Conservation (phyloP, 179 eudicot genomes). For the Silene vulgaris region DNA sequence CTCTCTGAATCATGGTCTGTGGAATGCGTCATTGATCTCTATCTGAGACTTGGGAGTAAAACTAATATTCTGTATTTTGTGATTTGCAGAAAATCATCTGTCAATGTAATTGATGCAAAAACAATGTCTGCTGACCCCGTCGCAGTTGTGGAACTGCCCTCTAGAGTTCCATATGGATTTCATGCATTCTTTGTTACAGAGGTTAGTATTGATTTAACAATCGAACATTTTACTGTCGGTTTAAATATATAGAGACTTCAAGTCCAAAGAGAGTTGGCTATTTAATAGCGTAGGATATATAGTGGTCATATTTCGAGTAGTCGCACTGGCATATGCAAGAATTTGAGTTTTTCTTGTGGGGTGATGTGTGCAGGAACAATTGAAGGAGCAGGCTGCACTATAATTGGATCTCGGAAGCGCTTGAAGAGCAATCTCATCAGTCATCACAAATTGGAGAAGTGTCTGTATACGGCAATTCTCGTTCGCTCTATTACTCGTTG, state of each 20-base stretch:
- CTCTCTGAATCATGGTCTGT: neutral
- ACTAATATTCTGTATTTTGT: neutral
- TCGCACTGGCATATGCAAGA: neutral
- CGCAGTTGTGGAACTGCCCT: slow-evolving; percentile 76
- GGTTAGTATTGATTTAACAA: slow-evolving; percentile 37
- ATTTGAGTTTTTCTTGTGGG: neutral
- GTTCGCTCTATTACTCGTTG: neutral
- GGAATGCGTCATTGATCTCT: neutral
- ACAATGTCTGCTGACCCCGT: slow-evolving; percentile 93
- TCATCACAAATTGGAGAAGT: neutral
- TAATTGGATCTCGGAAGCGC: neutral
- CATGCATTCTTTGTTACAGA: slow-evolving; percentile 92
- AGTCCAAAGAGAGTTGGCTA: neutral
- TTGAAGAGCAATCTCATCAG: neutral
- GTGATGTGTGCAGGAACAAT: slow-evolving; percentile 55
- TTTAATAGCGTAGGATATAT: neutral
- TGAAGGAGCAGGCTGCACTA: slow-evolving; percentile 50
- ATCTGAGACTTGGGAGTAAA: neutral
- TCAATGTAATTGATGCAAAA: slow-evolving; percentile 79
- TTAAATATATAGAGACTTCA: neutral
- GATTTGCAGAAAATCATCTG: slow-evolving; percentile 63
- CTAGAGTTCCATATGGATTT: slow-evolving; percentile 91
- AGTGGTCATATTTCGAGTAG: neutral
- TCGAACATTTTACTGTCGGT: neutral
- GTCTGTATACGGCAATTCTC: neutral